These are phyloP conservation scores for Neofusicoccum kwambonambiense DNA, from an alignment of 2,329 filamentous ascomycete genomes.

Conservation along the genomic window DNA sequence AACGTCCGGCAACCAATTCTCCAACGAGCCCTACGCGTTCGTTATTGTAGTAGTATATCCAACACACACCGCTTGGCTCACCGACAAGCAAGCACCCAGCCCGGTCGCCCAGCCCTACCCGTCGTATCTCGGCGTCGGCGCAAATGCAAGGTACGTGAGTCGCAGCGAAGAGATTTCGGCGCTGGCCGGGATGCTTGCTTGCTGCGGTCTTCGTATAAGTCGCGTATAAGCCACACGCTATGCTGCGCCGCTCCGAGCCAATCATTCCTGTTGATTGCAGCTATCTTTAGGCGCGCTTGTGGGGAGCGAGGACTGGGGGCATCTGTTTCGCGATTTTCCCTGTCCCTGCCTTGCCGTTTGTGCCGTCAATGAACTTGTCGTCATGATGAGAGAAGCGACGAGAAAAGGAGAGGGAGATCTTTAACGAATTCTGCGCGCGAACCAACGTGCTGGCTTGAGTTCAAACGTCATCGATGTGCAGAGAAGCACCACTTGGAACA, in stretches of 20 bases:
- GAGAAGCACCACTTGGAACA: neutral
- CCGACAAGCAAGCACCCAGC: neutral
- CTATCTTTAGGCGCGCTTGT: neutral
- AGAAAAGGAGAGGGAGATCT: too few species aligned
- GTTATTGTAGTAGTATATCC: neutral
- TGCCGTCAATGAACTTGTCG: too few species aligned
- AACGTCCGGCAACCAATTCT: neutral
- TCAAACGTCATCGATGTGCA: neutral
- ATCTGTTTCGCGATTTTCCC: too few species aligned
- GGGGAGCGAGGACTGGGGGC: neutral
- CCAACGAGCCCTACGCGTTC: too few species aligned
- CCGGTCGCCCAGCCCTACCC: neutral
- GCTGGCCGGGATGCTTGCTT: neutral
- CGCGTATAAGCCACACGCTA: neutral
- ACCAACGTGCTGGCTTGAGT: too few species aligned
- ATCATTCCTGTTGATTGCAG: neutral
- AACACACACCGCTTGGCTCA: slow-evolving; percentile 12
- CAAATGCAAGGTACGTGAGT: neutral
- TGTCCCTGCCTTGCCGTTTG: too few species aligned
- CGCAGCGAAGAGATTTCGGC: neutral
- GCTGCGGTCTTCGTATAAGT: neutral
- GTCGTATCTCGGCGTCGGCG: neutral
- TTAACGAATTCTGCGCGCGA: too few species aligned
- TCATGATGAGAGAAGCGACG: too few species aligned
- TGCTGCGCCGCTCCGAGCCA: neutral